Base-by-base conservation (phyloP, 2,329 filamentous ascomycete genomes). In the Hyphodiscus sp. region DNA sequence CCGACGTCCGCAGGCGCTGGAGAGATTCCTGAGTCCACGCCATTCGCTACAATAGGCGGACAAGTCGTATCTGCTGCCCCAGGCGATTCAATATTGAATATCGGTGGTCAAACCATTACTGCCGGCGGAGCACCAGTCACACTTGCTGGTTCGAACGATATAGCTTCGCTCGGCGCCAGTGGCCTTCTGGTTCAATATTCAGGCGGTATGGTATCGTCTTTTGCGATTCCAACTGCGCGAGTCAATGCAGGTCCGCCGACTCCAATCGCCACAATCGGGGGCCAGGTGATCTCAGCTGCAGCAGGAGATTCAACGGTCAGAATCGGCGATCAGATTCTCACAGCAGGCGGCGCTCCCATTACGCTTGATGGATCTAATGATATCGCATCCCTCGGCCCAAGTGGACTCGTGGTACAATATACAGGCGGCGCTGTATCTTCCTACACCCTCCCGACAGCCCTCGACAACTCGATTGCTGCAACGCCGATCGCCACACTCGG, bases 401-500 rank as follows among this genome's bases (percentile, higher is more conserved):
- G 46, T 18, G 23, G 46, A 1, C 46, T 48, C 7, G 20, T 48
- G 15, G 19, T 48, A 18, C 18, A 19, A 16, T n/a, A n/a, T 9
- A 20, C 46, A 2, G 29, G 23, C 7, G 46, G 46, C n/a, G 7
- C 29, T 7, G 46, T 48, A n/a, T 38, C 26, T 33, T 33, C 13
- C 29, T 33, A 33, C 13, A 13, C 29, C 29, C 7, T 33, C 9
- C 59, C 29, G 13, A 33, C 29, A 13, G 7, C 13, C 7, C 7
- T 13, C 7, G 13, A 33, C 29, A 13, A 33, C 13, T 7, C 13
- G 13, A 13, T 13, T 33, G 29, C 29, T 33, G 62, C 41, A 56
- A 56, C 30, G 54, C 60, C 52, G 52, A 54, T 61, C 20, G 59
- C 50, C 13, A 57, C 55, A 30, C 50, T 60, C 33, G 59, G 13